phyloP scores from a whole-genome alignment of 2,329 filamentous ascomycete genomes.

The Aschersonia sp. region DNA sequence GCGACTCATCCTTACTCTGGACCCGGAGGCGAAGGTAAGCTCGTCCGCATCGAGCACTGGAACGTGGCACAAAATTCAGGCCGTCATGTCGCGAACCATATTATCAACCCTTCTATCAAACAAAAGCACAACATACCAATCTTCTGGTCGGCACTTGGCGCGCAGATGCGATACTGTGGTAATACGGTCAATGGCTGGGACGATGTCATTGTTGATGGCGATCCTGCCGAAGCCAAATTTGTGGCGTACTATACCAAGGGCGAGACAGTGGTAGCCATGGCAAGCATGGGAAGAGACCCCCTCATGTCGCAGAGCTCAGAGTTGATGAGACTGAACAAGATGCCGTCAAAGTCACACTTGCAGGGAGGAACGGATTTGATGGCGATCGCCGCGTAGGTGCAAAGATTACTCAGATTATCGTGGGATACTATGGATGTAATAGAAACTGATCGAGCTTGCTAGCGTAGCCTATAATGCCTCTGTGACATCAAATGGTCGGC shows the following conservation, averaged over 20 bases:
- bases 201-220: conserved; percentile 66
- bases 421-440: too few relatives aligned
- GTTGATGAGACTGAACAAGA: conserved; percentile 68
- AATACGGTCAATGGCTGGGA: conserved; percentile 74
- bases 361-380: conserved; percentile 43
- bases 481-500: too few relatives aligned
- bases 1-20: conserved; percentile 90
- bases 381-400: conserved; percentile 15
- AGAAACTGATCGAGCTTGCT: too few relatives aligned
- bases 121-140: conserved; percentile 73
- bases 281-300: conserved; percentile 82
- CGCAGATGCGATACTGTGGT: conserved; percentile 85
- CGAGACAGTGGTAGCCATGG: conserved; percentile 77
- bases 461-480: too few relatives aligned
- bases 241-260: conserved; percentile 80
- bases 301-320: conserved; percentile 70
- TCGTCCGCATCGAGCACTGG: conserved; percentile 90
- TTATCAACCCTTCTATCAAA: conserved; percentile 45
- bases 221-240: conserved; percentile 66
- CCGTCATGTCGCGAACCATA: conserved; percentile 62
- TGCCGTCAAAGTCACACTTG: conserved; percentile 71
- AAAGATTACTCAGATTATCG: background rate
- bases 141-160: conserved; percentile 90
- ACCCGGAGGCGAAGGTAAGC: conserved; percentile 61
- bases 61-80: conserved; percentile 93